These are phyloP conservation scores for Aquilaria yunnanensis DNA, from an alignment of 345 rosid genomes.

Conservation along the genomic window DNA sequence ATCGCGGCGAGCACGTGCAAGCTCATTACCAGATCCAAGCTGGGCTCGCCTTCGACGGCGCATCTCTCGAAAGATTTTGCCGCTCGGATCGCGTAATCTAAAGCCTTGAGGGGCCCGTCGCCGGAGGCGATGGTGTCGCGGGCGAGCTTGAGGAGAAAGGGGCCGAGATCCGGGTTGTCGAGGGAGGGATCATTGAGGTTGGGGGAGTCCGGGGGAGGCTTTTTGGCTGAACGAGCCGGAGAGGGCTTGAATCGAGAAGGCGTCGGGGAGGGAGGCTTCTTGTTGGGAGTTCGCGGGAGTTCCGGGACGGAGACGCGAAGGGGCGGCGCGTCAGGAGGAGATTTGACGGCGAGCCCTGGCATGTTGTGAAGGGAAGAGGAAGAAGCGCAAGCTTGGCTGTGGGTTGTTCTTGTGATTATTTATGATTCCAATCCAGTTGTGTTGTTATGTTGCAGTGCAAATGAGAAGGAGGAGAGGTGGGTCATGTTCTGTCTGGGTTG, in stretches of 20 bases:
- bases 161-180: constrained; percentile 99
- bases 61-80: constrained; percentile 86
- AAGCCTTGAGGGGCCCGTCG: constrained; percentile 83
- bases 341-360: constrained; percentile 94
- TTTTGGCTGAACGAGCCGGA: constrained; percentile 56
- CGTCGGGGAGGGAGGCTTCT: constrained; percentile 64
- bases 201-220: constrained; percentile 69
- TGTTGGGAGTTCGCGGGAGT: constrained; percentile 44
- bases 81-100: constrained; percentile 90
- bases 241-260: constrained; percentile 86
- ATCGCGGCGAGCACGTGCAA: constrained; percentile 93
- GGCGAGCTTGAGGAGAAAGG: constrained; percentile 89
- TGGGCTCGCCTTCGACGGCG: constrained; percentile 69
- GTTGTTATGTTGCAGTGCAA: not conserved
- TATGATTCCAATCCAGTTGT: not conserved
- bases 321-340: constrained; percentile 68
- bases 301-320: constrained; percentile 46
- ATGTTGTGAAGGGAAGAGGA: constrained; percentile 16
- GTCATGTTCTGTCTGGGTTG: too few species aligned
- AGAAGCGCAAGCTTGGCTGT: not conserved
- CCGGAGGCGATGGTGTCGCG: constrained; percentile 94
- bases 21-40: constrained; percentile 92
- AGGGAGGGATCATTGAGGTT: constrained; percentile 61
- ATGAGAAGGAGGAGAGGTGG: not conserved
- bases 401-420: too few species aligned